phyloP scores from a whole-genome alignment of 2,329 filamentous ascomycete species.

The Fusarium odoratissimum region DNA sequence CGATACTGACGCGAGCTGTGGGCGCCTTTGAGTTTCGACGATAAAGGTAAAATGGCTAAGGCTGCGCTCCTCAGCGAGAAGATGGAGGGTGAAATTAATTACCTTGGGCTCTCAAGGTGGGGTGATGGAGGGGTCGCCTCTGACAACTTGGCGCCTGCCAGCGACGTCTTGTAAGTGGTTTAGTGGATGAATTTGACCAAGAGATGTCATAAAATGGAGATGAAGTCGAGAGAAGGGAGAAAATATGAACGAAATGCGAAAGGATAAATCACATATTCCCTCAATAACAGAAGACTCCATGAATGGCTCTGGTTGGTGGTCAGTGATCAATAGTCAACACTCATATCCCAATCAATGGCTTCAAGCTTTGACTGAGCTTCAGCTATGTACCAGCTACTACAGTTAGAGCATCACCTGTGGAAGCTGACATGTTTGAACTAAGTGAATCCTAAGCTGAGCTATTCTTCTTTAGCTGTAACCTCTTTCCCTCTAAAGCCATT shows the following conservation, averaged over 20 bases:
- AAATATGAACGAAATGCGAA: background rate
- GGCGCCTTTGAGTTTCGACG: background rate
- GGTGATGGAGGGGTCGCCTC: conserved; percentile 37
- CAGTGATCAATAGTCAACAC: conserved; percentile 1
- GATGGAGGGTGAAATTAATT: background rate
- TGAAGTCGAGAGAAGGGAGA: background rate
- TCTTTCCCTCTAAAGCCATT: background rate
- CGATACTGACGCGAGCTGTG: background rate
- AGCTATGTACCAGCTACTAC: background rate
- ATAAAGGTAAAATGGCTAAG: background rate
- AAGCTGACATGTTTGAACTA: background rate
- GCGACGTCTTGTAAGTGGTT: conserved; percentile 23
- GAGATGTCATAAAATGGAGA: background rate
- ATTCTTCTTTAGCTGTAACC: background rate
- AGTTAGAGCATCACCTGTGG: background rate
- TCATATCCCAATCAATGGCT: conserved; percentile 27
- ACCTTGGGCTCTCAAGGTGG: conserved; percentile 15
- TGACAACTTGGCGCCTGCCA: conserved; percentile 30
- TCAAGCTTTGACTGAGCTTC: conserved; percentile 28
- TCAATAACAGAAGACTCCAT: background rate
- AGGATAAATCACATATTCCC: background rate
- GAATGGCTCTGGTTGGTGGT: conserved; percentile 1
- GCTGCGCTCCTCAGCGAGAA: background rate
- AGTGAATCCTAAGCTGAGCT: background rate
- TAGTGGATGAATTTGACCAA: background rate